These are phyloP conservation scores for Kodamaea plutei DNA, from an alignment of 1,139 yeast genomes.

Conservation along the genomic window DNA sequence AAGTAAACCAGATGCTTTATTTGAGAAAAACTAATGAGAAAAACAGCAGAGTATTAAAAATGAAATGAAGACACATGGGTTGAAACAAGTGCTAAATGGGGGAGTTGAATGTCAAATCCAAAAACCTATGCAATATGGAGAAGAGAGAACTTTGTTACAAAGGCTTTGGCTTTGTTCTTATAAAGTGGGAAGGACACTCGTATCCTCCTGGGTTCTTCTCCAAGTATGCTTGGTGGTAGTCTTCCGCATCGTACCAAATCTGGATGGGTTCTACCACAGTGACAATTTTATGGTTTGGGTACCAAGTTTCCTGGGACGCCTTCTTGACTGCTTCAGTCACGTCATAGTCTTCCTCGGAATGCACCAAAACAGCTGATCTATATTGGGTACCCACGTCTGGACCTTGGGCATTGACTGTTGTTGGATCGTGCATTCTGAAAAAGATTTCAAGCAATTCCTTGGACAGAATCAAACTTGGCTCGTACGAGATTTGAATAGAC, in stretches of 20 bases:
- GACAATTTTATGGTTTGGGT: slow-evolving; percentile 43
- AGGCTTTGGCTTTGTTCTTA: slow-evolving; percentile 23
- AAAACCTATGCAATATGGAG: too few relatives aligned
- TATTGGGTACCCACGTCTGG: slow-evolving; percentile 83
- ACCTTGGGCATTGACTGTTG: slow-evolving; percentile 63
- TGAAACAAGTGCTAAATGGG: too few relatives aligned
- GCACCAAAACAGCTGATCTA: slow-evolving; percentile 71
- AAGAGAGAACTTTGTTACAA: too few relatives aligned
- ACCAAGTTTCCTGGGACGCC: slow-evolving; percentile 36
- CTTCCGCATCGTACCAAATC: slow-evolving; percentile 88
- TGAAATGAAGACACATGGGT: too few relatives aligned
- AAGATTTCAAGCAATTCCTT: slow-evolving; percentile 74
- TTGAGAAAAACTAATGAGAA: too few relatives aligned
- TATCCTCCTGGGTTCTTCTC: slow-evolving; percentile 78
- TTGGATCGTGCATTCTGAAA: slow-evolving; percentile 88
- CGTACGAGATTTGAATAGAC: slow-evolving; percentile 75
- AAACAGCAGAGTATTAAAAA: too few relatives aligned
- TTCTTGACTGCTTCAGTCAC: slow-evolving; percentile 28
- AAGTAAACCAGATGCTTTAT: too few relatives aligned
- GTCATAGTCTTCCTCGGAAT: slow-evolving; percentile 39
- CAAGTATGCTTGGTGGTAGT: slow-evolving; percentile 82
- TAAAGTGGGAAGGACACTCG: slow-evolving; percentile 82
- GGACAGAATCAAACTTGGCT: slow-evolving; percentile 58
- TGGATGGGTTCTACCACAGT: slow-evolving; percentile 68
- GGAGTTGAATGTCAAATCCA: too few relatives aligned